Evolutionary conservation across 129 eudicot species (phyloP).

Genomic region (Calendula officinalis): DNA sequence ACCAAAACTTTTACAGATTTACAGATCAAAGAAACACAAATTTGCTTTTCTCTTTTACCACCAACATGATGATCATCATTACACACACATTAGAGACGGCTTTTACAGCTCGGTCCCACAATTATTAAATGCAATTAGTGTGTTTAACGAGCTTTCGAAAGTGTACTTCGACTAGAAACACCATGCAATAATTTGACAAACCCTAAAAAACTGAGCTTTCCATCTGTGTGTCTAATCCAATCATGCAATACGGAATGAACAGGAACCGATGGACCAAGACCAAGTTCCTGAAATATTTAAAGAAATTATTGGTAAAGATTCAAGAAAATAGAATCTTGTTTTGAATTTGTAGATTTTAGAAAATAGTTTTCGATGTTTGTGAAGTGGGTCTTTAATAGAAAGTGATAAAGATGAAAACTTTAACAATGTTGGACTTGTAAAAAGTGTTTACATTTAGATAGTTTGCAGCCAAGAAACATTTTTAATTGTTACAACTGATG

Average conservation of each 20-base stretch:
- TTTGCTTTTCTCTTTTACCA: slow-evolving; percentile 8
- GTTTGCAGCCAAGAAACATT: neutral
- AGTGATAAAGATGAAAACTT: slow-evolving; percentile 12
- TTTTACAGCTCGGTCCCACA: neutral
- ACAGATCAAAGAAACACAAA: slow-evolving; percentile 27
- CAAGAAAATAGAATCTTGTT: neutral
- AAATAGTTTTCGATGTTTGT: neutral
- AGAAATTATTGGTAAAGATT: slow-evolving; percentile 3
- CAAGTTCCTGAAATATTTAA: slow-evolving; percentile 71
- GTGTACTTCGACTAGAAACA: slow-evolving; percentile 59
- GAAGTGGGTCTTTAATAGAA: slow-evolving; percentile 9
- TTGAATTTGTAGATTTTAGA: neutral
- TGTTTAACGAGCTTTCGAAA: slow-evolving; percentile 54
- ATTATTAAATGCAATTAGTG: neutral
- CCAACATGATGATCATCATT: neutral
- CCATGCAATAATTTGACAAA: slow-evolving; percentile 87
- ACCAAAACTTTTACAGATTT: slow-evolving; percentile 30
- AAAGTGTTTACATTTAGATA: neutral
- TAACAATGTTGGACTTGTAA: neutral
- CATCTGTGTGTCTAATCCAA: slow-evolving; percentile 97
- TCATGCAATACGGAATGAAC: slow-evolving; percentile 90
- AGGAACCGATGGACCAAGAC: slow-evolving; percentile 83
- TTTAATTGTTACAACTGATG: too few species aligned
- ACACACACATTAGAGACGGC: neutral
- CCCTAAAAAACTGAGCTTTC: slow-evolving; percentile 95